Evolutionary conservation across 2,329 filamentous ascomycete species (phyloP).

Genomic region (Pseudovirgaria hyperparasitica): DNA sequence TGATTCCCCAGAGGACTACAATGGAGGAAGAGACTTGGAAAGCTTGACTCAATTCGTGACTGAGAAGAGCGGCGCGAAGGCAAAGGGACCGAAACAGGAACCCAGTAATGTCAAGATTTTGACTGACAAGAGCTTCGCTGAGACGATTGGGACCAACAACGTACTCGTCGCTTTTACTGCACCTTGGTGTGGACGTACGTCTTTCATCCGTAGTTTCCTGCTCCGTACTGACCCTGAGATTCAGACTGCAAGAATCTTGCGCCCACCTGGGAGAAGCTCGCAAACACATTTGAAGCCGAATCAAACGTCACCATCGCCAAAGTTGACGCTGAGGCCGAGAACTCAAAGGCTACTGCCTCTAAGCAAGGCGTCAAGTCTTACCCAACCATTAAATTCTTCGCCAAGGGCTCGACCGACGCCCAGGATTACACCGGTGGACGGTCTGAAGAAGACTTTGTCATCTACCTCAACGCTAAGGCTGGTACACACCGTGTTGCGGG

Average conservation of each 20-base stretch:
- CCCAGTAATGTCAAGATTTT: conserved; percentile 69
- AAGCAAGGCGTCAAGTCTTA: conserved; percentile 73
- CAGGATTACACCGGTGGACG: conserved; percentile 65
- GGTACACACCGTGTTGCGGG: conserved; percentile 76
- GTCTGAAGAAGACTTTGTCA: conserved; percentile 60
- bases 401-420: conserved; percentile 63
- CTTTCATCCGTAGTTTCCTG: conserved; percentile 3
- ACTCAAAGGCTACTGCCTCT: conserved; percentile 64
- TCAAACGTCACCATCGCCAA: conserved; percentile 77
- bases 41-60: conserved; percentile 67
- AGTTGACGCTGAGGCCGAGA: conserved; percentile 83
- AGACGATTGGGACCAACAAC: conserved; percentile 66
- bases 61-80: conserved; percentile 76
- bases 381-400: conserved; percentile 97
- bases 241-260: conserved; percentile 94
- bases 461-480: conserved; percentile 77
- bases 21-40: conserved; percentile 75
- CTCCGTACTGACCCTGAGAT: conserved; percentile 1
- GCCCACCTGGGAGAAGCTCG: conserved; percentile 79
- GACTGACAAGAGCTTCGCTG: conserved; percentile 66
- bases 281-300: conserved; percentile 68
- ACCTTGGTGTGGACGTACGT: conserved; percentile 96
- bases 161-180: conserved; percentile 95
- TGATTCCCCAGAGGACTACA: conserved; percentile 73
- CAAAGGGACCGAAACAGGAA: conserved; percentile 60